A percentile compares a stretch with the other conserved stretches of the same genome.
Evolutionary conservation across 202 grass and related monocot genomes (phyloP).

Genomic region (Cymbopogon flexuosus): DNA sequence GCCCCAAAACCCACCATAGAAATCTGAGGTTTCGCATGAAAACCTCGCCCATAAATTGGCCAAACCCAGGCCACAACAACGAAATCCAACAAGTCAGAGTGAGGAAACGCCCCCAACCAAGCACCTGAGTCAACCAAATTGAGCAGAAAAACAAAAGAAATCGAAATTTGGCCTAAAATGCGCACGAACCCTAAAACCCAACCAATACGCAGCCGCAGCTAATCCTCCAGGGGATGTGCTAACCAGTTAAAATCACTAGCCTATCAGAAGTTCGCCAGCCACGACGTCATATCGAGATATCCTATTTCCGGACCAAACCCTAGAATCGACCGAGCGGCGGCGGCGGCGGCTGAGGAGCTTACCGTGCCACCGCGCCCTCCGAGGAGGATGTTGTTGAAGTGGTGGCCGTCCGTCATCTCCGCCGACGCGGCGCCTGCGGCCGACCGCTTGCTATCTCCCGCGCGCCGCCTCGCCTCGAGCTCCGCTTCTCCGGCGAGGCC

Average conservation of each 20-base stretch:
- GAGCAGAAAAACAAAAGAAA: not conserved
- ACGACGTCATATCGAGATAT: not conserved
- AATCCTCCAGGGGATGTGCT: not conserved
- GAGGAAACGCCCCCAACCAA: not conserved
- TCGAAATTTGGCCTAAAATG: not conserved
- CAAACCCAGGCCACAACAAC: not conserved
- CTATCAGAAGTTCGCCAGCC: not conserved
- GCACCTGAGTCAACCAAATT: not conserved
- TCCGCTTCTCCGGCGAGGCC: slow-evolving; percentile 1
- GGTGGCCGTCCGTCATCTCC: slow-evolving; percentile 72
- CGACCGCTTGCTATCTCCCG: not conserved
- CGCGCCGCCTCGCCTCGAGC: not conserved
- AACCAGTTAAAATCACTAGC: not conserved
- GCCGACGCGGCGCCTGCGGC: not conserved
- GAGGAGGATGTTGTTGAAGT: slow-evolving; percentile 80
- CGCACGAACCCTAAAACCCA: slow-evolving; percentile 38
- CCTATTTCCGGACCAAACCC: not conserved
- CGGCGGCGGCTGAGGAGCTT: not conserved
- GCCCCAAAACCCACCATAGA: not conserved
- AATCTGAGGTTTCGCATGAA: slow-evolving; percentile 13
- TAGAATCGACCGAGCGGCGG: not conserved
- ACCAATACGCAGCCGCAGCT: not conserved
- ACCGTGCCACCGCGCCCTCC: slow-evolving; percentile 78
- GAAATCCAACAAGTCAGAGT: slow-evolving; percentile 14
- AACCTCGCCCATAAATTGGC: not conserved